Base-by-base conservation (phyloP, 225 moss, liverwort and hornwort species). In the Pseudoscleropodium purum region DNA sequence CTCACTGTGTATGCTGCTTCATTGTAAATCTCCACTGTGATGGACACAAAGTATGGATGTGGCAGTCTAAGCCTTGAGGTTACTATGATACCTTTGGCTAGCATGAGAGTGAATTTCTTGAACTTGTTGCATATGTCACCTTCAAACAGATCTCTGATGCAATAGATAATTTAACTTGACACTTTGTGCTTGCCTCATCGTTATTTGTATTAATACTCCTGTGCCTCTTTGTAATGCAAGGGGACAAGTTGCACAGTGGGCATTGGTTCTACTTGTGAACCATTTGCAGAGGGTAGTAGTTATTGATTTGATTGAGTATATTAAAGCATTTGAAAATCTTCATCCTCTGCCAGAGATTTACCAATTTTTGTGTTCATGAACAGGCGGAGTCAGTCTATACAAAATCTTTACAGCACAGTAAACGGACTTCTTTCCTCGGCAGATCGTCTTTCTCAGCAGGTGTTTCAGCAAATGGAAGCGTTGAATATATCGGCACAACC, bases 361-460 rank as follows among this genome's bases (percentile, higher is more conserved):
- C 74, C 73, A 89, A 54, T 75, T 88, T 82, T 57, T 89, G 78
- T 80, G 65, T 65, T 87, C 77, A 57, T 87, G 85, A 89, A 88
- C 99, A 99, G 99, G 92, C 95, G 95, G 76, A 96, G 94, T 89
- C 90, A 95, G 82, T 96, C 97, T 63, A 80, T 93, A 57, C 97
- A 99, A 80, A 95, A 97, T 88, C 92, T 99, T 79, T 99, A 99
- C 90, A 97, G 96, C 94, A 97, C 99, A 77, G 99, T 99, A 74
- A 99, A 99, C 84, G 91, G 97, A 84, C 99, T 97, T 89, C 95
- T 97, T 95, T 91, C 95, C 81, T 95, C 95, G 79, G 99, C 99
- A 90, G 97, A 99, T 64, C 95, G 97, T 73, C 95, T 99, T 59
- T 95, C 96, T 84, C 92, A 95, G 81, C 92, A 94, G 82, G 94